Conservation (phyloP, 768 basidiomycete genomes). For the Harrya chromipes region DNA sequence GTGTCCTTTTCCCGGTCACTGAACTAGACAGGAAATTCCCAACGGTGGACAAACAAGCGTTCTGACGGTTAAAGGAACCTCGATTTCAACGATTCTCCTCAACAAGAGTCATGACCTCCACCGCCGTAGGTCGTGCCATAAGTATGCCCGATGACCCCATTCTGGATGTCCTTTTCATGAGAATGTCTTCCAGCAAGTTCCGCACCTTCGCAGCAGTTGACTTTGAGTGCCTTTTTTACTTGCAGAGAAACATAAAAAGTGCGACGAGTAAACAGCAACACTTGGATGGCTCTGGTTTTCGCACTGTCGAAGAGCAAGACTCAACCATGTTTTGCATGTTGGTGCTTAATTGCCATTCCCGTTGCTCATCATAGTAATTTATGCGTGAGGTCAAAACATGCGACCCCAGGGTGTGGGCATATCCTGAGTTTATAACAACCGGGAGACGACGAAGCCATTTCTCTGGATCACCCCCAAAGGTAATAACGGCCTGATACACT, state of each 20-base stretch:
- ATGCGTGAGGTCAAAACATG: conserved; percentile 8
- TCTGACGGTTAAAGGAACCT: conserved; percentile 1
- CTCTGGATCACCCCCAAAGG: neutral
- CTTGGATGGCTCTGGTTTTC: neutral
- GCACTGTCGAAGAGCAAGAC: conserved; percentile 12
- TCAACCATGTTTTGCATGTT: conserved; percentile 6
- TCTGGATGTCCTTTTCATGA: neutral
- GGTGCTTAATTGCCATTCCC: neutral
- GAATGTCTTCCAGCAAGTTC: neutral
- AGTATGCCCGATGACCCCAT: conserved; percentile 12
- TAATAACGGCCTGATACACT: neutral
- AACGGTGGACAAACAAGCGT: conserved; percentile 2
- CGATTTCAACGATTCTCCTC: too few relatives aligned
- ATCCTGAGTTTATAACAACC: conserved; percentile 10
- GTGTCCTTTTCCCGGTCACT: neutral
- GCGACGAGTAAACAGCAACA: neutral
- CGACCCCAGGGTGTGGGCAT: conserved; percentile 12
- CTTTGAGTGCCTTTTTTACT: neutral
- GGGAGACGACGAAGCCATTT: neutral
- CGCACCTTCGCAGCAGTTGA: neutral
- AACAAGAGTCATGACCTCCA: conserved; percentile 4
- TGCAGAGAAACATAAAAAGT: conserved; percentile 3
- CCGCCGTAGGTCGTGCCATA: neutral
- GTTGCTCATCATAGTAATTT: neutral
- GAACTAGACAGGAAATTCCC: conserved; percentile 2